Base-by-base conservation (phyloP, 768 basidiomycete genomes). In the Tubosaeta sp. region DNA sequence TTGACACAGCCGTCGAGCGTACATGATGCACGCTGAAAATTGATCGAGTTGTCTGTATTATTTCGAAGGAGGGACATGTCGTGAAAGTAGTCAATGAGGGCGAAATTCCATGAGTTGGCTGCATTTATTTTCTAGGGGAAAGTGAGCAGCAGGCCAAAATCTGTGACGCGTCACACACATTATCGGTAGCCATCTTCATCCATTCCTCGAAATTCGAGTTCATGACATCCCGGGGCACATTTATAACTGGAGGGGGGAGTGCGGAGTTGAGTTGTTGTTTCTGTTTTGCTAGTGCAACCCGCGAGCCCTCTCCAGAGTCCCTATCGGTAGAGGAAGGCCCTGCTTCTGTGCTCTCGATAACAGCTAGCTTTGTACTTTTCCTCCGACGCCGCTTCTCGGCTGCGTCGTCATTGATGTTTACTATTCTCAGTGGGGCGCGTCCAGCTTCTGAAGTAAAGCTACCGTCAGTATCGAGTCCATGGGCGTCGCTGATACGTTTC, bases 181-280 rank as follows among this genome's bases (percentile, higher is more conserved):
- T 98, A 66, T 98, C 95, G 3, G 95, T 98, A 1, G 94, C 94
- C 84, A 98, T 85, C 76, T 98, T 98, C 95, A 99, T 98, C 96
- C 96, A 98, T 69, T 98, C 94, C 67, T 99, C 96, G 63, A 87
- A 96, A 60, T 94, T 96, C 34, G 84, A 87, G 70, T 78, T 90
- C 82, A 90, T 90, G n/a, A 93, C 80, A 57, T 94, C 90, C 57
- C 86, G 70, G 0, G 86, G 77, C 18, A 86, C 80, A 38, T 84
- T 77, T 24, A 83, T 79, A 30, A 64, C 65, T 3, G 81, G 81
- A 8, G 82, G 75, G 32, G 75, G 73, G 32, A 78, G 77, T 3
- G 86, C 80, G 22, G 83, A 78, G 53, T 76, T 80, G 34, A 87
- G 73, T 42, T 75, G 75, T 44, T 74, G 75, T 51, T 83, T 86